Conservation (phyloP, 2,329 filamentous ascomycete species). For the Fusarium bulbicola region DNA sequence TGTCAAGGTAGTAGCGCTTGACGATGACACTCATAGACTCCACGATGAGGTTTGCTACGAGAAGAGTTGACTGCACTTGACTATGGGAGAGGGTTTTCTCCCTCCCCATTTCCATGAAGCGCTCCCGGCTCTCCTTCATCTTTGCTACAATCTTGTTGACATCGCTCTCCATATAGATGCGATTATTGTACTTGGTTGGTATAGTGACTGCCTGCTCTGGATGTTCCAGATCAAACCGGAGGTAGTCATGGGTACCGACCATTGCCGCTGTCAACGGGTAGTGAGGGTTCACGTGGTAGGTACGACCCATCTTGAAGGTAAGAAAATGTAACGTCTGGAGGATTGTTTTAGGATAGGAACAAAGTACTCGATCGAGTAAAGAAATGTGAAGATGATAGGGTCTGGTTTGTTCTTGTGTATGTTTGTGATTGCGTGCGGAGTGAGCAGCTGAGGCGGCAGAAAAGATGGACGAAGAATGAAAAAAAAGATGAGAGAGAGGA, state of each 20-base stretch:
- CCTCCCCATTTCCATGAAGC: background rate
- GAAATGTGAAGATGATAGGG: background rate
- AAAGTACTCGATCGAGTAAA: background rate
- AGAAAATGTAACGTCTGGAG: background rate
- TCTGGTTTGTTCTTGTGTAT: background rate
- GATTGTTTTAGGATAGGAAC: background rate
- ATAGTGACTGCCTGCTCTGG: accelerated
- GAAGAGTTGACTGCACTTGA: background rate
- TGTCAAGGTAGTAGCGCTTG: slow-evolving; percentile 7
- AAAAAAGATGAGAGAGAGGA: background rate
- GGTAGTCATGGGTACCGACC: background rate
- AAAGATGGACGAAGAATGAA: background rate
- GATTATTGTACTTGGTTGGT: background rate
- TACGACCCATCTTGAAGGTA: background rate
- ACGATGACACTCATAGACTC: background rate
- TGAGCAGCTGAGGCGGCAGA: background rate
- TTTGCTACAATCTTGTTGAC: background rate
- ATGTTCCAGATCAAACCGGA: background rate
- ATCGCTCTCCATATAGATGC: background rate
- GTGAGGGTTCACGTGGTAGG: background rate
- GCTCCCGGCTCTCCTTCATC: background rate
- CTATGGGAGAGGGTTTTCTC: background rate
- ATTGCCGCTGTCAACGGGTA: background rate
- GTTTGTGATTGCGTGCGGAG: background rate
- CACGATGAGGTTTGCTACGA: background rate